These are phyloP conservation scores for Thalassiosira oceanica DNA, from an alignment of 352 stramenopile species.

Conservation along the genomic window DNA sequence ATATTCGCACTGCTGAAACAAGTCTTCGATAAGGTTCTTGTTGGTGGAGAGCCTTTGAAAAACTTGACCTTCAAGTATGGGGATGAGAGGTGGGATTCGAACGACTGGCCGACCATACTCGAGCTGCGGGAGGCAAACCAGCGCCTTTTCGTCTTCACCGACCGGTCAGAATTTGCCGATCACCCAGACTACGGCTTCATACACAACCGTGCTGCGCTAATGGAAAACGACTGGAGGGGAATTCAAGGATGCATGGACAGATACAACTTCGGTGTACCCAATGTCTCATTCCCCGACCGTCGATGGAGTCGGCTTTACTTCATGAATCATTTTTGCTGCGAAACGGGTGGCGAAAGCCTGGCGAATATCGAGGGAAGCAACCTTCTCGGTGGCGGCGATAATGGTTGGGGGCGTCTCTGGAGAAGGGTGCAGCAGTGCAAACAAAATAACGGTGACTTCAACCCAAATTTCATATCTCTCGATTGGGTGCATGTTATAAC, in stretches of 20 bases:
- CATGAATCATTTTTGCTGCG: conserved; percentile 37
- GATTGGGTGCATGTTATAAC: conserved; percentile 23
- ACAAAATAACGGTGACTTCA: conserved; percentile 17
- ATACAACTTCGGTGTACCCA: conserved; percentile 13
- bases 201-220: conserved; percentile 8
- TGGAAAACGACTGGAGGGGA: conserved; percentile 30
- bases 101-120: conserved; percentile 26
- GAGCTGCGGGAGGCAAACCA: conserved; percentile 18
- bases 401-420: conserved; percentile 34
- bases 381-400: conserved; percentile 25
- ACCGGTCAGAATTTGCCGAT: conserved; percentile 10
- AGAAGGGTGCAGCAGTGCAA: conserved; percentile 20
- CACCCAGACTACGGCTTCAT: conserved; percentile 24
- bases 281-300: conserved; percentile 13
- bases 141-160: conserved; percentile 23
- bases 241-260: conserved; percentile 13
- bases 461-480: conserved; percentile 36
- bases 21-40: conserved; percentile 6
- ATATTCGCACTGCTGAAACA: conserved; percentile 13
- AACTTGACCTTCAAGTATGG: conserved; percentile 33
- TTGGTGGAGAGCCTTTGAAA: conserved; percentile 11
- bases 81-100: conserved; percentile 12
- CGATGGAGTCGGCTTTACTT: conserved; percentile 28
- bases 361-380: neutral
- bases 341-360: conserved; percentile 1